Conservation (phyloP, 106 monocot species). For the Acanthochlamys bracteata region DNA sequence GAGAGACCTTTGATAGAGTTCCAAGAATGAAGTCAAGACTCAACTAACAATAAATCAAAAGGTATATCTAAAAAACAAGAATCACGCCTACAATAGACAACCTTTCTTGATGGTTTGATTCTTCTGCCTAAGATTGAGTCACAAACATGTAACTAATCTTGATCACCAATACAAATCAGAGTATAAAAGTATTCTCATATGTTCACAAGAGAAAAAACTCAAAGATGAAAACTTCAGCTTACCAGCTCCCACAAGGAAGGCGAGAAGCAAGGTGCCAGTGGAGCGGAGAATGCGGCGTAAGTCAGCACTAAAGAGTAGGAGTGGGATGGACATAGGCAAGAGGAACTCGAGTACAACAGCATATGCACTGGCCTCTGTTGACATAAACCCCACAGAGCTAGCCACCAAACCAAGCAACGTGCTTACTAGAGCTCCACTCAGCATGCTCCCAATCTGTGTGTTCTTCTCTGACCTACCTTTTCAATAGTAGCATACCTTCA, state of each 20-base stretch:
- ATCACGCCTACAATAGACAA: no score
- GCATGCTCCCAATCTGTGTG: conserved; percentile 34
- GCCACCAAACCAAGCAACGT: conserved; percentile 60
- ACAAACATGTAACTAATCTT: no score
- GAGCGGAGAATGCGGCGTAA: conserved; percentile 49
- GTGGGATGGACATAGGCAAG: conserved; percentile 56
- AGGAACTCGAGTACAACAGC: conserved; percentile 54
- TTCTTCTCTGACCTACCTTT: conserved; percentile 25
- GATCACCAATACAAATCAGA: no score
- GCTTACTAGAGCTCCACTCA: conserved; percentile 72
- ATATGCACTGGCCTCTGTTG: conserved; percentile 52
- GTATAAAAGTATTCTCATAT: not conserved
- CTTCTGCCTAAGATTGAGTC: no score
- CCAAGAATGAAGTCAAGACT: no score
- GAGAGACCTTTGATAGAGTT: no score
- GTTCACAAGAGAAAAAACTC: not conserved
- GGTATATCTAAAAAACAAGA: no score
- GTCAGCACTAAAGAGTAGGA: conserved; percentile 74
- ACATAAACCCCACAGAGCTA: conserved; percentile 50
- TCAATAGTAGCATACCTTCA: no score
- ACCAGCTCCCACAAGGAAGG: conserved; percentile 83
- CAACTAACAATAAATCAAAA: no score
- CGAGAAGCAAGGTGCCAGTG: conserved; percentile 62
- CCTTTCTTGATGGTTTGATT: no score
- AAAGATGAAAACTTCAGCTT: not conserved